Evolutionary conservation across 1,139 yeast genomes (phyloP), one percentile per base, ranked within the genome.

Genomic region (Yamadazyma dendronema): DNA sequence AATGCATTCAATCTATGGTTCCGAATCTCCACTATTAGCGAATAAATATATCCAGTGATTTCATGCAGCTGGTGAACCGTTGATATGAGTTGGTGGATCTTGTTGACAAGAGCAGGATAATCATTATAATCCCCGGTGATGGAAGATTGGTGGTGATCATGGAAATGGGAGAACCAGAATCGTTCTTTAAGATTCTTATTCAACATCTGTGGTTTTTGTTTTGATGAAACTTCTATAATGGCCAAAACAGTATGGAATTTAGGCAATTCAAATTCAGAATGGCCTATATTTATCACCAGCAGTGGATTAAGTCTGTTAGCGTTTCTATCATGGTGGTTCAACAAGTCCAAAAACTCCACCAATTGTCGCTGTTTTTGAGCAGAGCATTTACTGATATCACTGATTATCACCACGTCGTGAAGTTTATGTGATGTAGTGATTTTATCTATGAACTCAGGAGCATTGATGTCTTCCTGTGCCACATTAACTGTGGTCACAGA

Each of bases 1-100:
- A 71, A 41, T n/a, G 72, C 62, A 17, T 66, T 56, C 23, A 71
- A 49, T 25, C 77, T 50, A 43, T 71, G 76, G 43, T 65, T 64
- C 27, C 77, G 48, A 1, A 66, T 56, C 41, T 61, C 65, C 4
- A 67, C 63, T 14, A 70, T 50, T 17, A 71, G 46, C 10, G 75
- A 68, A 42, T 66, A 62, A 23, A 67, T 58, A 40, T 69, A 70
- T 31, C 62, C 54, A 30, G 59, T 58, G 15, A 69, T 60, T 28
- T 65, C 72, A 7, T 74, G 70, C 15, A 67, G 53, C 12, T 60
- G 53, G 41, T 47, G 61, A 1, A 69, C 65, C 10, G 37, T 4
- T 8, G 30, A 12, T 4, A 31, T 29, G 16, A n/a, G 11, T 23
- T 25, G 17, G 14, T 15, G 36, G 23, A 26, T 10, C 13, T 16